phyloP scores from a whole-genome alignment of 2,329 filamentous ascomycete genomes.

The Botrytis tulipae region DNA sequence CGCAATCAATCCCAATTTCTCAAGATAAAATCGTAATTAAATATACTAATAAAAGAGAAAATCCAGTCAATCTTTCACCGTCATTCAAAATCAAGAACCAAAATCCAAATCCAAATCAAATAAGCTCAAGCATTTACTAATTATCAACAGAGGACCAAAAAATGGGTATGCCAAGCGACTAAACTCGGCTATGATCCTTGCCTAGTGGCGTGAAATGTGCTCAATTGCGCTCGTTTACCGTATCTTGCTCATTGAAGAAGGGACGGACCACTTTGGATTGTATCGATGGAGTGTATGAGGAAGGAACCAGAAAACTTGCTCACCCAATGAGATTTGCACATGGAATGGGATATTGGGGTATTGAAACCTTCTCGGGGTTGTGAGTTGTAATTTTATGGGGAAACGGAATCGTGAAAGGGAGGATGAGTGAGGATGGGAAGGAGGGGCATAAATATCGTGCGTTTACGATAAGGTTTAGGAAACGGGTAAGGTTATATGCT shows the following conservation, averaged over 20 bases:
- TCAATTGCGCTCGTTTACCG: conserved; percentile 21
- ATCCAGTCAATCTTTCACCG: not conserved
- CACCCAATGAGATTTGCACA: not conserved
- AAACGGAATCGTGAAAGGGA: not conserved
- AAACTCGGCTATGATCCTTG: conserved; percentile 1
- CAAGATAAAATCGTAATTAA: not conserved
- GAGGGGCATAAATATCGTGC: not conserved
- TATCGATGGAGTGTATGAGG: not conserved
- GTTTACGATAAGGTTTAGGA: not conserved
- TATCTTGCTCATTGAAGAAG: not conserved
- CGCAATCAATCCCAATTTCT: not conserved
- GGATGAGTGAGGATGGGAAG: not conserved
- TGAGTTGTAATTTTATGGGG: not conserved
- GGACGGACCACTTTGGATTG: not conserved
- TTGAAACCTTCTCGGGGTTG: not conserved
- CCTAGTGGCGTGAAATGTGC: conserved; percentile 23
- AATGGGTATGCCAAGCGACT: conserved; percentile 8
- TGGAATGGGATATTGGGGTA: not conserved
- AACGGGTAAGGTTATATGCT: not conserved
- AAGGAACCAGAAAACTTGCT: not conserved
- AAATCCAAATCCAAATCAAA: not conserved
- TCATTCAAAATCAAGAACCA: not conserved
- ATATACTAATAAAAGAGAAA: not conserved
- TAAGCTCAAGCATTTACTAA: not conserved
- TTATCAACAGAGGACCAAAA: not conserved